Conservation (phyloP, 495 filamentous ascomycete species). For the Chaetomidium leptoderma region DNA sequence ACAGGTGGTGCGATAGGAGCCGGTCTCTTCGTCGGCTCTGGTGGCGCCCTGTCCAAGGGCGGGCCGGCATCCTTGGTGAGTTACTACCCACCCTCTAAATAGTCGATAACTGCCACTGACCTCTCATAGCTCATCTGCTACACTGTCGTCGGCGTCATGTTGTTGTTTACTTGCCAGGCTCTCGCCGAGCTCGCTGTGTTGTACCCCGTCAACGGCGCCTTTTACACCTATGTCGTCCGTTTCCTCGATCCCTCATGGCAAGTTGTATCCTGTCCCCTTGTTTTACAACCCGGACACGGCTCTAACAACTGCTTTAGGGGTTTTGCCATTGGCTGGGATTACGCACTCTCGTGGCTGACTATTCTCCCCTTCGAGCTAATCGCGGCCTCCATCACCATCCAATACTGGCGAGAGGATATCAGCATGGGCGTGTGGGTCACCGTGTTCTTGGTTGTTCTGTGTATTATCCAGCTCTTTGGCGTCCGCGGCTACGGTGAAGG, state of each 20-base stretch:
- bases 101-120: no score
- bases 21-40: constrained; percentile 55
- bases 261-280: no score
- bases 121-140: constrained; percentile 52
- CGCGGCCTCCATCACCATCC: constrained; percentile 51
- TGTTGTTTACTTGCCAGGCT: constrained; percentile 61
- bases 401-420: constrained; percentile 52
- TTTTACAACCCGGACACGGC: no score
- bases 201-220: constrained; percentile 60
- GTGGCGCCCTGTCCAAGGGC: constrained; percentile 42
- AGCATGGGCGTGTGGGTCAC: constrained; percentile 63
- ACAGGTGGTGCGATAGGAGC: constrained; percentile 70
- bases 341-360: constrained; percentile 61
- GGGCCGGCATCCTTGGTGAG: no score
- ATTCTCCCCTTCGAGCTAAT: constrained; percentile 55
- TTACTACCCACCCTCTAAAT: no score
- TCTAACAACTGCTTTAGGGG: no score
- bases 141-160: constrained; percentile 52
- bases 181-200: constrained; percentile 70
- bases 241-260: constrained; percentile 73
- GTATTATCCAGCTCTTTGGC: constrained; percentile 67
- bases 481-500: constrained; percentile 71
- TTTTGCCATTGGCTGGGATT: constrained; percentile 85
- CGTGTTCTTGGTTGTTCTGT: constrained; percentile 50
- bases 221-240: constrained; percentile 64